Base-by-base conservation (phyloP, 192 early-diverging fungal species). In the Podila clonocystis region DNA sequence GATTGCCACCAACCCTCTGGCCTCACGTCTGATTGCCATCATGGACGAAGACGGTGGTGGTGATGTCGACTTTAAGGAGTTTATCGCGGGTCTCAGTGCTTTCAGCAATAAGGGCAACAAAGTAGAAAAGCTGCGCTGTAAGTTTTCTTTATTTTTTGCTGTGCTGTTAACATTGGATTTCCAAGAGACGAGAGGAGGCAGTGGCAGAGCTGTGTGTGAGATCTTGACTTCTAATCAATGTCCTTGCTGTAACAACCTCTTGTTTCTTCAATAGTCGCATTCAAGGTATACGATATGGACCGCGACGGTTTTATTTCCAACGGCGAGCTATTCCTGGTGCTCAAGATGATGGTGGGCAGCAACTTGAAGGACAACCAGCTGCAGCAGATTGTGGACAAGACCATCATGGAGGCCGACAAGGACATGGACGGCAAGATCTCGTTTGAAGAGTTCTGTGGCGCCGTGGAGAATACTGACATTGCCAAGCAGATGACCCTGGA, bases 301-400 rank as follows among this genome's bases (percentile, higher is more conserved):
- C 89, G 97, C 33, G 98, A 99, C 84, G 98, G 98, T 17, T 98
- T 84, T 76, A 98, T 99, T 70, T 98, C 97, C 41, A 99, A 99
- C 77, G 98, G 98, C 57, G 98, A 99, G 87, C 88, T 99, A 31
- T 99, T 97, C 85, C 82, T 97, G 65, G 98, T 99, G 1, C 88
- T 99, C 45, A 98, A 99, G 87, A 99, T 97, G 96, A 99, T 99
- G 98, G 96, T 98, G 13, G 98, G 97, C 36, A 97, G 93, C 83
- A 99, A 99, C 82, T 86, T 99, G 59, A 94, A 93, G 61, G 96
- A 97, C 62, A 89, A 94, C 29, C 98, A 99, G 87, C 91, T 99
- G 17, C 98, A 99, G 79, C 98, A 99, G 85, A 97, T 99, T 74
- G 98, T 99, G 13, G 98, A 99, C 87, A 99, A 99, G 88, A 98